Evolutionary conservation across 352 stramenopile genomes (phyloP).

Genomic region (Phytophthora pinifolia): DNA sequence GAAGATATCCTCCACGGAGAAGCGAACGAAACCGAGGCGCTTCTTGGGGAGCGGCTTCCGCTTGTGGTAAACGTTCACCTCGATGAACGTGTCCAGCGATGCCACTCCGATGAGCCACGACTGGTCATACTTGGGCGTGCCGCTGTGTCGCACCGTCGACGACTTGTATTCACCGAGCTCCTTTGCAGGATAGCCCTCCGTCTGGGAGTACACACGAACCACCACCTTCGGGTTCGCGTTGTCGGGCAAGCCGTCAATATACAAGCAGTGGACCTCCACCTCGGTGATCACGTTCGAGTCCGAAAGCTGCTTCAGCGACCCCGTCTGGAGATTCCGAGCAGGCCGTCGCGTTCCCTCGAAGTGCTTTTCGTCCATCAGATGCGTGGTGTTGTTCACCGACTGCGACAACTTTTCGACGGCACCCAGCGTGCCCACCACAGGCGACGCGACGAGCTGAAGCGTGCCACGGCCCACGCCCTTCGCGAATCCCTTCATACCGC

Average conservation of each 20-base stretch:
- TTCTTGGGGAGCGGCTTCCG: conserved; percentile 86
- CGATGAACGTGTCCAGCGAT: conserved; percentile 76
- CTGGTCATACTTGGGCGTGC: conserved; percentile 76
- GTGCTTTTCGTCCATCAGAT: conserved; percentile 80
- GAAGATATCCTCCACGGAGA: conserved; percentile 88
- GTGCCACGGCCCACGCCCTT: conserved; percentile 81
- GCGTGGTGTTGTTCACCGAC: conserved; percentile 86
- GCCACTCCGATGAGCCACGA: conserved; percentile 80
- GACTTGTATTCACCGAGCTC: conserved; percentile 74
- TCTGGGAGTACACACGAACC: conserved; percentile 61
- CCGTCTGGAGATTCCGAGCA: conserved; percentile 57
- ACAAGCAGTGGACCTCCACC: conserved; percentile 75
- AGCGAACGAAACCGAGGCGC: conserved; percentile 60
- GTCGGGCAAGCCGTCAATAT: conserved; percentile 65
- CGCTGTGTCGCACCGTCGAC: conserved; percentile 59
- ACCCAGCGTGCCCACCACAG: conserved; percentile 81
- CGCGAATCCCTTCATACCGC: conserved; percentile 80
- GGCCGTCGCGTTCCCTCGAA: conserved; percentile 78
- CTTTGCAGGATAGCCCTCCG: conserved; percentile 39
- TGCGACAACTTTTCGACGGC: conserved; percentile 84
- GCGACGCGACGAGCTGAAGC: conserved; percentile 74
- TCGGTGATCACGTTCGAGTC: conserved; percentile 89
- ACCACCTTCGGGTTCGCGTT: conserved; percentile 74
- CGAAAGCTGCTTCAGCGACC: conserved; percentile 65
- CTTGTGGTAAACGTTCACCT: conserved; percentile 83